Base-by-base conservation (phyloP, 108 stramenopile species). In the Chaetoceros muelleri region DNA sequence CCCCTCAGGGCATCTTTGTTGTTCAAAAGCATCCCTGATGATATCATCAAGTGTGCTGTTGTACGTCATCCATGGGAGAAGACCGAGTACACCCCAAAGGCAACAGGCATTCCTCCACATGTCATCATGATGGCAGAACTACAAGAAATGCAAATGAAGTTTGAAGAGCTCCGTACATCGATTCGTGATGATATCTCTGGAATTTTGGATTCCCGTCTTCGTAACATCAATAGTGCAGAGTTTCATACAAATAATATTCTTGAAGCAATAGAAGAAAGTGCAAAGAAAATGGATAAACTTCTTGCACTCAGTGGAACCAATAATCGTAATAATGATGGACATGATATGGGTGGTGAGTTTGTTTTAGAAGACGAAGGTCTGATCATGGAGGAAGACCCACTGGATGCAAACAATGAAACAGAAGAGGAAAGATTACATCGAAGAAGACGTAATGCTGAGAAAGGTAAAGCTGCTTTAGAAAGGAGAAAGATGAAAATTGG, bases 21-120 rank as follows among this genome's bases (percentile, higher is more conserved):
- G 10, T 58, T 65, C 30, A 29, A 27, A 18, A 30, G n/a, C 18
- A 57, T 65, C 7, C 64, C 55, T 8, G 3, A 30, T 16, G 24
- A 50, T 31, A 48, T 48, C 10, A 21, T 22, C 24, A n/a, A 30
- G 2, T 47, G 18, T 10, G 64, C 56, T 40, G 29, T 22, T 1
- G 48, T 50, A 2, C 40, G 21, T 29, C 44, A 26, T 28, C 57
- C 64, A 48, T 65, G 64, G 64, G 26, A 63, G 17, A 55, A 46
- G 56, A 65, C 57, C 30, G 28, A 47, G 0, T 2, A 2, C 40
- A 63, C 54, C 22, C 62, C 62, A 1, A 47, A n/a, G 8, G 48
- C 50, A 23, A 58, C 64, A 21, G 64, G 64, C 24, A 50, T 65
- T 30, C 55, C 64, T 10, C 64, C 64, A 10, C 64, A 57, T 51